These are phyloP conservation scores for Tricholoma flavovirens DNA, from an alignment of 768 basidiomycete genomes.

Conservation along the genomic window DNA sequence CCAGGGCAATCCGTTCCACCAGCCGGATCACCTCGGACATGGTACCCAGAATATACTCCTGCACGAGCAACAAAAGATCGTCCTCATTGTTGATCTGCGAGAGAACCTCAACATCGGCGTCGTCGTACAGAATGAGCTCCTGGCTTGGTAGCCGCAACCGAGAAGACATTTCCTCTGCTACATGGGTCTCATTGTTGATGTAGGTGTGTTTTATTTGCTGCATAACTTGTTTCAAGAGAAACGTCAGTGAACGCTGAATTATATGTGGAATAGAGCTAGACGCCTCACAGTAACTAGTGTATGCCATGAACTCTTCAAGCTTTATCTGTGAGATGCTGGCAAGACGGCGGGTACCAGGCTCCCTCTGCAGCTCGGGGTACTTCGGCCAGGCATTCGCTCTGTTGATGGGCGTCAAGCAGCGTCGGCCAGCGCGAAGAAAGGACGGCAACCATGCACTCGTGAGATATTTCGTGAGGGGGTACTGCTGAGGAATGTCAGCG, in stretches of 20 bases:
- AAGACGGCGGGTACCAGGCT: conserved; percentile 8
- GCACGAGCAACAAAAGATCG: conserved; percentile 8
- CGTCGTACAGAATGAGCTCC: conserved; percentile 11
- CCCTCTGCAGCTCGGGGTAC: conserved; percentile 12
- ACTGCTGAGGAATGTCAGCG: background rate
- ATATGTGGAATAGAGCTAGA: background rate
- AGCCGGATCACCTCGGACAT: conserved; percentile 15
- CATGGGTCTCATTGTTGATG: conserved; percentile 4
- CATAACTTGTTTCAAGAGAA: background rate
- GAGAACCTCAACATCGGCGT: conserved; percentile 10
- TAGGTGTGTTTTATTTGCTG: background rate
- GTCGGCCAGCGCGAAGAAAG: conserved; percentile 5
- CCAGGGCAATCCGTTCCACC: conserved; percentile 1
- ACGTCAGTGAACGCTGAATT: background rate
- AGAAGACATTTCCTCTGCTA: conserved; percentile 7
- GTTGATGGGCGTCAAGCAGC: background rate
- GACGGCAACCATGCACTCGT: conserved; percentile 8
- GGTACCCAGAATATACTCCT: conserved; percentile 17
- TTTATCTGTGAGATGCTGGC: conserved; percentile 3
- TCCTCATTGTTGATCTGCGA: conserved; percentile 17
- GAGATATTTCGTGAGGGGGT: conserved; percentile 12
- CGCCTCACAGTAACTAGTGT: conserved; percentile 3
- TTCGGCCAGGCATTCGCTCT: conserved; percentile 13
- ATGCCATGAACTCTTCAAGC: conserved; percentile 4
- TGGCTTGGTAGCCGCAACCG: conserved; percentile 13